A percentile compares a stretch with the other conserved stretches of the same genome.
Evolutionary conservation across 768 basidiomycete genomes (phyloP).

Genomic region (Lactarius vividus): DNA sequence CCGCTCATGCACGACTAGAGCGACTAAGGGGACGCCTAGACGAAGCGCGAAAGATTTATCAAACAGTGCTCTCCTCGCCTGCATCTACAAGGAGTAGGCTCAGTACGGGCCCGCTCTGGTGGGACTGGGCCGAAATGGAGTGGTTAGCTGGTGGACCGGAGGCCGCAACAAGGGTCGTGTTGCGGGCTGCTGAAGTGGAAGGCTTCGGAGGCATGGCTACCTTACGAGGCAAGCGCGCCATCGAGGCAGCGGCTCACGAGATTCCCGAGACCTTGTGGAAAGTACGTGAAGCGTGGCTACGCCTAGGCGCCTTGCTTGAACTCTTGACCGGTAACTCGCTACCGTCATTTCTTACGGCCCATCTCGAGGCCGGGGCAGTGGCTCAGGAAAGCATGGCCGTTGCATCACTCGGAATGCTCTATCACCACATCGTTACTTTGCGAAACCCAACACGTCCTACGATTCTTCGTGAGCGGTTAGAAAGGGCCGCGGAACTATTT

Average conservation of each 20-base stretch:
- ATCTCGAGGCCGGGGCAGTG: conserved; percentile 26
- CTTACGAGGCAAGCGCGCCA: conserved; percentile 59
- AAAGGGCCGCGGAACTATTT: conserved; percentile 53
- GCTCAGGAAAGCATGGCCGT: conserved; percentile 56
- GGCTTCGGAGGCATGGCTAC: conserved; percentile 52
- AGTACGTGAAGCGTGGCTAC: conserved; percentile 63
- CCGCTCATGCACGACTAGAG: conserved; percentile 74
- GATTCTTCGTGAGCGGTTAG: conserved; percentile 55
- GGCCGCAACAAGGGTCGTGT: conserved; percentile 50
- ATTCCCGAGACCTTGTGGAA: conserved; percentile 42
- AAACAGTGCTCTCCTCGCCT: conserved; percentile 56
- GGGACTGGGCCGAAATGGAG: conserved; percentile 84
- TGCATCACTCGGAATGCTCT: conserved; percentile 56
- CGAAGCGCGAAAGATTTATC: conserved; percentile 77
- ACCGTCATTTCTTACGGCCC: conserved; percentile 37
- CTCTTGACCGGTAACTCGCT: conserved; percentile 49
- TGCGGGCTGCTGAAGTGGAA: conserved; percentile 53
- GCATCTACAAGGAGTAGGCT: conserved; percentile 37
- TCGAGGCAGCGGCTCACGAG: conserved; percentile 48
- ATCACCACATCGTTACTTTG: conserved; percentile 53
- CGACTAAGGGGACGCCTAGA: conserved; percentile 57
- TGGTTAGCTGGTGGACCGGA: conserved; percentile 59
- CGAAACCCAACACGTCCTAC: conserved; percentile 57
- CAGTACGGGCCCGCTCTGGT: conserved; percentile 58
- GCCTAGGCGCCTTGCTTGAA: conserved; percentile 63